Percentiles rank a stretch among this genome's conserved stretches.
These are phyloP conservation scores for Wallacemonas sp. DNA, from an alignment of 208 protist genomes.

Conservation along the genomic window DNA sequence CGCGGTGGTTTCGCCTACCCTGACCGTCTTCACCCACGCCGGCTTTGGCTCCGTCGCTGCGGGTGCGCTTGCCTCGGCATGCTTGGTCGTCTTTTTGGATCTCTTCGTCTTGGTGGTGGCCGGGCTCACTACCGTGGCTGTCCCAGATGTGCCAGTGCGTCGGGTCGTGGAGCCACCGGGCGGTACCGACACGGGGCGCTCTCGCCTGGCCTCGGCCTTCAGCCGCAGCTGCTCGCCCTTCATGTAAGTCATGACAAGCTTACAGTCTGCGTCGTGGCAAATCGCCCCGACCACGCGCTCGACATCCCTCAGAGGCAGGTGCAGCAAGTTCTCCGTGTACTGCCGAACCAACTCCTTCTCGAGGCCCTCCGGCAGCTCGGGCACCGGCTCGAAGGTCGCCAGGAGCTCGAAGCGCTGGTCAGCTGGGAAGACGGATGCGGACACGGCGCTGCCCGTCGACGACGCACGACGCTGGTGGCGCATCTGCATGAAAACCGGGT, in stretches of 20 bases:
- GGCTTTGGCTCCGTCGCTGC: neutral
- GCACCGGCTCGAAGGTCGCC: conserved; percentile 25
- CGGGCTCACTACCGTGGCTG: neutral
- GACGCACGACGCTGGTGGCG: conserved; percentile 19
- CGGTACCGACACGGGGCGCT: conserved; percentile 1
- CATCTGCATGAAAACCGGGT: conserved; percentile 19
- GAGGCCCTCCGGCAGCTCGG: conserved; percentile 39
- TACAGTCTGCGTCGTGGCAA: conserved; percentile 22
- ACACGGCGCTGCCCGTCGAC: conserved; percentile 10
- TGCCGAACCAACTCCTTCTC: conserved; percentile 35
- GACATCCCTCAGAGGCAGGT: conserved; percentile 33
- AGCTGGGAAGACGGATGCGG: neutral
- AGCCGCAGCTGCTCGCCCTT: conserved; percentile 28
- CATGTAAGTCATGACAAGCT: conserved; percentile 45
- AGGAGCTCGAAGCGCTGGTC: conserved; percentile 24
- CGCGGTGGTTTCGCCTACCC: conserved; percentile 11
- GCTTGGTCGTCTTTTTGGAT: neutral
- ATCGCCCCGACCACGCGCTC: conserved; percentile 44
- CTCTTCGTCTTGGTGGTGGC: neutral
- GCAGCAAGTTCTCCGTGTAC: conserved; percentile 42
- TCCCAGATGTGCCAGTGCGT: conserved; percentile 5
- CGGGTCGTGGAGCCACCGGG: neutral
- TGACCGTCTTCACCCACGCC: conserved; percentile 5
- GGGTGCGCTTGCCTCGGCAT: neutral
- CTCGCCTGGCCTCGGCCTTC: conserved; percentile 8